phyloP scores from a whole-genome alignment of 2,329 filamentous ascomycete genomes.

The Epicoccum nigrum region DNA sequence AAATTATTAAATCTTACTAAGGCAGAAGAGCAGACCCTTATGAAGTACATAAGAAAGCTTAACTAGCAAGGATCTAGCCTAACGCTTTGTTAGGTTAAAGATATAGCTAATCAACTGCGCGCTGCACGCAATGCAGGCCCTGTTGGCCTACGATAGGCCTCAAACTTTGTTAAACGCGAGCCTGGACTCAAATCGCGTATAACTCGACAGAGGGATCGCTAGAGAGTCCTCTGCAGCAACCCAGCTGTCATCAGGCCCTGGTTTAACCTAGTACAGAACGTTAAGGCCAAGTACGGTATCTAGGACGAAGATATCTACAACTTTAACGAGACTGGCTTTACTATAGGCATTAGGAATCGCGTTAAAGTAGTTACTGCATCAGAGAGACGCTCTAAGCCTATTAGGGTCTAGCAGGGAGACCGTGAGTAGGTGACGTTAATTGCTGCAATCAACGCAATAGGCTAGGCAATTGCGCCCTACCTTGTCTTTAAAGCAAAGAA shows the following conservation, averaged over 20 bases:
- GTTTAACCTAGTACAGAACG: neutral
- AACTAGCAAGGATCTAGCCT: constrained; percentile 15
- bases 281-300: constrained; percentile 3
- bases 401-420: constrained; percentile 14
- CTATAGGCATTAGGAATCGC: constrained; percentile 14
- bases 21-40: constrained; percentile 14
- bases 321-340: constrained; percentile 26
- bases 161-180: constrained; percentile 11
- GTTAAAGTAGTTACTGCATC: constrained; percentile 3
- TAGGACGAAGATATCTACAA: constrained; percentile 21
- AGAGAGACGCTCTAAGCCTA: constrained; percentile 1
- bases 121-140: neutral
- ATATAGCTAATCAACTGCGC: constrained; percentile 18
- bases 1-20: constrained; percentile 12
- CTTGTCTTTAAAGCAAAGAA: neutral
- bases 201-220: constrained; percentile 6
- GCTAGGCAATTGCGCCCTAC: no score
- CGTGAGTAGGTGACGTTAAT: constrained; percentile 9
- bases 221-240: constrained; percentile 1
- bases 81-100: constrained; percentile 8
- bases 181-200: constrained; percentile 12
- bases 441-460: no score
- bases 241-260: neutral
- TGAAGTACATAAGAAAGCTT: constrained; percentile 5
- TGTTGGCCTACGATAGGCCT: constrained; percentile 18